Percentiles rank a stretch among this genome's conserved stretches.
Conservation (phyloP, 2,329 filamentous ascomycete genomes). For the Sphaerostilbella broomeana region DNA sequence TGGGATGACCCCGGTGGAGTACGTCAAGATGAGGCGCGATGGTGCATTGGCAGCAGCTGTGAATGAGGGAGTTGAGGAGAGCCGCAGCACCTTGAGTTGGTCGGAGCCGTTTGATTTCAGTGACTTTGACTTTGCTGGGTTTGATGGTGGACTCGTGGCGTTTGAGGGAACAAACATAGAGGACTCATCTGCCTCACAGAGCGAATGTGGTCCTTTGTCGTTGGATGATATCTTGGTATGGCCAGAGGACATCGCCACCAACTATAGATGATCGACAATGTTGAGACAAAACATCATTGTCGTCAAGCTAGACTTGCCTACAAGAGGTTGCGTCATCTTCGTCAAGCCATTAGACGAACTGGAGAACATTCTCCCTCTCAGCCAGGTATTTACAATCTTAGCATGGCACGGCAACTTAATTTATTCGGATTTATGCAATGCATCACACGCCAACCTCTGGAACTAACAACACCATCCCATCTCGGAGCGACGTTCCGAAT, state of each 20-base stretch:
- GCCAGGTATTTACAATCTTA: too few relatives aligned
- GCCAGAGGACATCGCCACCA: conserved; percentile 5
- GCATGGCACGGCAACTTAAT: too few relatives aligned
- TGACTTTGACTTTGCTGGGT: conserved; percentile 6
- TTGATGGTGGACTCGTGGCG: conserved; percentile 4
- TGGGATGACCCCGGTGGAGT: conserved; percentile 40
- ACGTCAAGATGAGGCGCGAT: conserved; percentile 13
- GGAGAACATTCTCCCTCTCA: too few relatives aligned
- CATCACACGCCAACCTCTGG: too few relatives aligned
- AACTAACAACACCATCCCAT: too few relatives aligned
- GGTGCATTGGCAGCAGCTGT: background rate
- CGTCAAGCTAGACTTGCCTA: too few relatives aligned
- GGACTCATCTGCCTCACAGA: conserved; percentile 2
- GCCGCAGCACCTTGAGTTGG: conserved; percentile 6
- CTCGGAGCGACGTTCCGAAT: too few relatives aligned
- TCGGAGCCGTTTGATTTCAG: conserved; percentile 5
- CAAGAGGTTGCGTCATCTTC: too few relatives aligned
- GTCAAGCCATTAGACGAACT: too few relatives aligned
- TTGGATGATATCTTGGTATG: conserved; percentile 17
- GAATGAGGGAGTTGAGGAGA: background rate
- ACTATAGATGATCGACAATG: too few relatives aligned
- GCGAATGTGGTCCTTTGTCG: conserved; percentile 2
- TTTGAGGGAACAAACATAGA: background rate
- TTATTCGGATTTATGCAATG: too few relatives aligned
- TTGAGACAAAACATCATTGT: too few relatives aligned